phyloP scores from a whole-genome alignment of 805 yeast genomes.

The Kazachstania taianensis region DNA sequence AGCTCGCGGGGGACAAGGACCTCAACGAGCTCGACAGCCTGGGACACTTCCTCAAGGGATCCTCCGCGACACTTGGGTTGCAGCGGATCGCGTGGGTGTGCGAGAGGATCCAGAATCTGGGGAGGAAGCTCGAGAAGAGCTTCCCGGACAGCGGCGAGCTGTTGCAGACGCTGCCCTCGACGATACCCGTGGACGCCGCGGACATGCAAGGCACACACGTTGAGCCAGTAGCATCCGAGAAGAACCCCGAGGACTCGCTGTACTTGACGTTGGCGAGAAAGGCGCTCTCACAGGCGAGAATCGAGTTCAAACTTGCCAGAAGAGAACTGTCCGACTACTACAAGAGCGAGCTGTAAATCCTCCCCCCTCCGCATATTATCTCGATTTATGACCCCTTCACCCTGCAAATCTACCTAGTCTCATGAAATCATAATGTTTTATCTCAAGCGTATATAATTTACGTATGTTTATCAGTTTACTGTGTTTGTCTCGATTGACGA shows the following conservation, averaged over 20 bases:
- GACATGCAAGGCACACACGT: slow-evolving; percentile 5
- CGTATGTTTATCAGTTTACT: too few species aligned
- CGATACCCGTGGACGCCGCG: slow-evolving; percentile 9
- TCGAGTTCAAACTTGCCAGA: slow-evolving; percentile 37
- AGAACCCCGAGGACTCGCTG: slow-evolving; percentile 25
- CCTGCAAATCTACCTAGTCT: too few species aligned
- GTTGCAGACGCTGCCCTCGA: slow-evolving; percentile 7
- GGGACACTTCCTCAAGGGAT: slow-evolving; percentile 92
- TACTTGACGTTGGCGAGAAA: slow-evolving; percentile 36
- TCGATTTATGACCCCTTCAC: too few species aligned
- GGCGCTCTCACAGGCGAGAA: slow-evolving; percentile 39
- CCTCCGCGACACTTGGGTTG: slow-evolving; percentile 89
- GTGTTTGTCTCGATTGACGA: too few species aligned
- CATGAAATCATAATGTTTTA: too few species aligned
- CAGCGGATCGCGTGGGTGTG: slow-evolving; percentile 75
- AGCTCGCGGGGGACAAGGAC: slow-evolving; percentile 30
- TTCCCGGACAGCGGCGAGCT: slow-evolving; percentile 12
- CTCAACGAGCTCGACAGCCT: slow-evolving; percentile 55
- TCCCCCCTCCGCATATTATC: too few species aligned
- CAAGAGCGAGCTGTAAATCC: slow-evolving; percentile 22
- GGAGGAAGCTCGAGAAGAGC: slow-evolving; percentile 33
- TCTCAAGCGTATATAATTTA: too few species aligned
- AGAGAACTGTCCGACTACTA: slow-evolving; percentile 39
- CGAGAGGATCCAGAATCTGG: slow-evolving; percentile 88
- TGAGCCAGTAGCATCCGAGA: slow-evolving; percentile 18